Conservation (phyloP, 1,139 yeast species). For the Hemisphaericaspora xylanilytica region DNA sequence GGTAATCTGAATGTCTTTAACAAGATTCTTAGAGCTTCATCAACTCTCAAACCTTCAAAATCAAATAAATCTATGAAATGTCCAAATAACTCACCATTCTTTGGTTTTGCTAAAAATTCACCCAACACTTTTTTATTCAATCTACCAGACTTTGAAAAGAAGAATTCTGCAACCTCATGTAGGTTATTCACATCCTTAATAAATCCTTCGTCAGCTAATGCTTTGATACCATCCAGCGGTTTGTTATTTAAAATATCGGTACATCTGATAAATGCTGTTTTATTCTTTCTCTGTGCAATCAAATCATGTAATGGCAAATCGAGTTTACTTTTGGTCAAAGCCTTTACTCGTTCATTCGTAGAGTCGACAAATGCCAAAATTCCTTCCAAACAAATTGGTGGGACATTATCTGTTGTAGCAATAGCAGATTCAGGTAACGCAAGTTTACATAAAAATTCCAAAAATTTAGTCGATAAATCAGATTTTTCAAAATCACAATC, state of each 20-base stretch:
- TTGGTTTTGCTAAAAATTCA: slow-evolving; percentile 77
- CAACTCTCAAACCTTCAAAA: slow-evolving; percentile 76
- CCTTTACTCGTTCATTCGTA: slow-evolving; percentile 56
- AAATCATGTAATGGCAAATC: slow-evolving; percentile 26
- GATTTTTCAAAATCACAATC: slow-evolving; percentile 91
- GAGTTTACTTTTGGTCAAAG: slow-evolving; percentile 16
- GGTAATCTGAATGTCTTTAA: slow-evolving; percentile 87
- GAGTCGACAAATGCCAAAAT: slow-evolving; percentile 67
- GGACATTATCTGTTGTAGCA: slow-evolving; percentile 80
- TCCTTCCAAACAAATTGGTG: slow-evolving; percentile 92
- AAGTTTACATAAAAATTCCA: slow-evolving; percentile 70
- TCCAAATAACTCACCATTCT: slow-evolving; percentile 56
- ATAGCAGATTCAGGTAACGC: slow-evolving; percentile 79
- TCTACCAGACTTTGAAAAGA: slow-evolving; percentile 75
- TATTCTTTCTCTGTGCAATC: slow-evolving; percentile 54
- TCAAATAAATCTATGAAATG: slow-evolving; percentile 72
- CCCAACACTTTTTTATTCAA: slow-evolving; percentile 87
- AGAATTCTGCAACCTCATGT: slow-evolving; percentile 68
- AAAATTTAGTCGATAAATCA: slow-evolving; percentile 68
- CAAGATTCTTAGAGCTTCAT: slow-evolving; percentile 84
- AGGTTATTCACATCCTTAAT: slow-evolving; percentile 53
- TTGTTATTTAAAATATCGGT: slow-evolving; percentile 72
- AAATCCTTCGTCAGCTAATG: slow-evolving; percentile 61
- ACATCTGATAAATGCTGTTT: slow-evolving; percentile 71
- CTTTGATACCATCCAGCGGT: slow-evolving; percentile 71